These are phyloP conservation scores for Gymnopilus dilepis DNA, from an alignment of 768 basidiomycete genomes.

Conservation along the genomic window DNA sequence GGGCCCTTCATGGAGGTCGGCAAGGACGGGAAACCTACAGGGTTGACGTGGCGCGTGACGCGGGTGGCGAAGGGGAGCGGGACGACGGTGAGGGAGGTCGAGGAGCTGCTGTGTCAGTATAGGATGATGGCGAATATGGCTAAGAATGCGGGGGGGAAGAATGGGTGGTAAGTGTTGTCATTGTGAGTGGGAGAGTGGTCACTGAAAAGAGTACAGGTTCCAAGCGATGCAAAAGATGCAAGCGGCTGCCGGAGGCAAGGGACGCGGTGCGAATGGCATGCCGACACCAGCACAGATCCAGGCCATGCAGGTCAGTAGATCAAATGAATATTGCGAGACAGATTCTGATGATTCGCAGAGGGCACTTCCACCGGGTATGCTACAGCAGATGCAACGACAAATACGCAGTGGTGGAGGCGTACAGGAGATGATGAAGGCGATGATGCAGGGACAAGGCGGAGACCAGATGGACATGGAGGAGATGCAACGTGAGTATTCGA, in stretches of 20 bases:
- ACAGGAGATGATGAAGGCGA: conserved; percentile 98
- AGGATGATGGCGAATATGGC: conserved; percentile 99
- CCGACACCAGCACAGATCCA: conserved; percentile 93
- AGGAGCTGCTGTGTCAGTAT: conserved; percentile 95
- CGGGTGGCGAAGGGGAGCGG: conserved; percentile 94
- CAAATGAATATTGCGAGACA: neutral
- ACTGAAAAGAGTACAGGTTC: conserved; percentile 49
- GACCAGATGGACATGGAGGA: conserved; percentile 93
- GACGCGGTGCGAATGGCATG: conserved; percentile 86
- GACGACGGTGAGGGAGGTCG: conserved; percentile 96
- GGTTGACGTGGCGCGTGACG: conserved; percentile 89
- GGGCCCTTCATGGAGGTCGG: conserved; percentile 84
- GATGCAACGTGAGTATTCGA: conserved; percentile 74
- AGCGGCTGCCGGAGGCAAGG: conserved; percentile 81
- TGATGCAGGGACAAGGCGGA: conserved; percentile 95
- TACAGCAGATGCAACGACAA: conserved; percentile 91
- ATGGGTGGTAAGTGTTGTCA: conserved; percentile 71
- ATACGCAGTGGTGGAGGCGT: conserved; percentile 84
- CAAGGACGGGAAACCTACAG: conserved; percentile 83
- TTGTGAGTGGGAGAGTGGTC: neutral
- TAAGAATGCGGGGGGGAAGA: conserved; percentile 96
- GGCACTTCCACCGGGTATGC: conserved; percentile 93
- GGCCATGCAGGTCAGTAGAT: conserved; percentile 79
- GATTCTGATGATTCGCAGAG: conserved; percentile 53
- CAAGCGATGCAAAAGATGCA: conserved; percentile 95